Evolutionary conservation across 2,329 filamentous ascomycete genomes (phyloP), one percentile per base, ranked within the genome.

Genomic region (Fonsecaea pedrosoi): DNA sequence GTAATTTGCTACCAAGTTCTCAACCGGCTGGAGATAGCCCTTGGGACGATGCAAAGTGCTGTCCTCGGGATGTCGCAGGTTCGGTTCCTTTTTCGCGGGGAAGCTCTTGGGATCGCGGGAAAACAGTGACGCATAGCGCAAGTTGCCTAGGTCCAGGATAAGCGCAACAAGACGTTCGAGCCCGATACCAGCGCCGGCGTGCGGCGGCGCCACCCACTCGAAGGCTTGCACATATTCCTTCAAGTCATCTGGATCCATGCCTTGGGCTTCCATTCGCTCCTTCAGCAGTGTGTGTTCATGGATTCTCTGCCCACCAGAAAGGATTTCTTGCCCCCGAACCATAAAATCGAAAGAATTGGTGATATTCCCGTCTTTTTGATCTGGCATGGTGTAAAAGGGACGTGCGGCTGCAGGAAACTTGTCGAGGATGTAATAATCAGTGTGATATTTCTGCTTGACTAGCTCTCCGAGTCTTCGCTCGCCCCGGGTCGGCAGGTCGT

Each of bases 331-430:
- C 0, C 92, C 92, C 30, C 92, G 88, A 54, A 94, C 84, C 80
- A 95, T 94, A 64, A 95, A 94, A 75, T 95, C 92, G 74, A 94
- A 95, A 0, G 91, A 94, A 75, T 94, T 93, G 48, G 91, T 94
- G 75, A 88, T 84, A 42, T 84, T 82, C 4, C 85, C 81, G 72
- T 92, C 85, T 13, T 86, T 81, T 7, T 87, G 84, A 67, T 94
- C 90, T 40, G 87, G 87, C 83, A 93, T 91, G 2, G 92, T 91
- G 76, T 95, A 94, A 77, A 94, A 94, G 0, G 92, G 92, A 37
- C 92, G 85, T 1, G 90, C 91, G 1, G 87, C 89, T 30, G 86
- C 82, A 0, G 92, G 92, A 80, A 95, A 94, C 75, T 92, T 94
- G 83, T 95, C 92, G 37, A 95, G 85, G 67, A 94, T 89, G 78